Base-by-base conservation (phyloP, 306 rosid genomes). In the Cicer bijugum region DNA sequence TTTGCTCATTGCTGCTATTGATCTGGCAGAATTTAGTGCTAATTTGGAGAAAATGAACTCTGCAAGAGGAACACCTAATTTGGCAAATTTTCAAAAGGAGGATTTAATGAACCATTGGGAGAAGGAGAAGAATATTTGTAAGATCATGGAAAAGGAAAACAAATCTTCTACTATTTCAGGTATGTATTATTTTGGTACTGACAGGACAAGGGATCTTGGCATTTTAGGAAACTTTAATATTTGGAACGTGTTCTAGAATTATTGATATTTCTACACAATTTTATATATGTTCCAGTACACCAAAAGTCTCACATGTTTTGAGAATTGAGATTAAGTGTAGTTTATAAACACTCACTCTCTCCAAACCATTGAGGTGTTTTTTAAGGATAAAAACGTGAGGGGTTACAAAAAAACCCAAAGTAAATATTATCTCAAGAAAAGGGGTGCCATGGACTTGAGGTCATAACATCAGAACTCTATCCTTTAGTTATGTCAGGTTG, bases 21-120 rank as follows among this genome's bases (percentile, higher is more conserved):
- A 40, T 81, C 39, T 83, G 78, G 64, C 88, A 86, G 93, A 84
- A 76, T 40, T 53, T 17, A 50, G 69, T 77, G 81, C 60, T 72
- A 69, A 72, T 43, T 75, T 44, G 60, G 81, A 83, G 67, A 76
- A 76, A 82, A 79, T 52, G 23, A 61, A 67, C 23, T 9, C 67
- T 64, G 65, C 63, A 33, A 78, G 12, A 38, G 80, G 72, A 75
- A 67, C 12, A 12, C 48, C 83, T 72, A 16, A 45, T 72, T 39
- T 64, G 46, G 46, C 68, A 51, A 63, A 42, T 67, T 66, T 81
- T 69, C 82, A 10, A 69, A 75, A 40, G 62, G 88, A 80, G 62
- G 72, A 56, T 20, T 28, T 70, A 38, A 58, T 35, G 73, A 82
- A 46, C 33, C 11, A 67, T 43, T 37, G 38, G 44, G 85, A 55